phyloP scores from a whole-genome alignment of 768 basidiomycete species.

The Amanita pallidorosea region DNA sequence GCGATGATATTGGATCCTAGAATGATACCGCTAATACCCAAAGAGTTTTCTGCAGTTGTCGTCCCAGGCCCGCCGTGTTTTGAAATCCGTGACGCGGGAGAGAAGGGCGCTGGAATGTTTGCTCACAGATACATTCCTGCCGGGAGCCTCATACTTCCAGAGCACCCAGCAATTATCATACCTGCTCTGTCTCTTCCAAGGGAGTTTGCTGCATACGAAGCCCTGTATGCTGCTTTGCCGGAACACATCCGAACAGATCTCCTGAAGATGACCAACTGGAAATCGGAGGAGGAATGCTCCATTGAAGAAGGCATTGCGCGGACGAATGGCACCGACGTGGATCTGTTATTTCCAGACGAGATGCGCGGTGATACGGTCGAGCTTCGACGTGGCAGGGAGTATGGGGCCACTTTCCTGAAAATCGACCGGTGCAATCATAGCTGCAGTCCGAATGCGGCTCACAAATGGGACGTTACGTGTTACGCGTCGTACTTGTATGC shows the following conservation, averaged over 20 bases:
- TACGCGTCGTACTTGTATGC: conserved; percentile 31
- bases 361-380: conserved; percentile 13
- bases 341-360: conserved; percentile 15
- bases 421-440: conserved; percentile 37
- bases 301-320: conserved; percentile 30
- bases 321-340: conserved; percentile 30
- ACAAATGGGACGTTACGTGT: conserved; percentile 28
- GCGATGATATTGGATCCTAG: conserved; percentile 4
- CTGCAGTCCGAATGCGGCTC: conserved; percentile 33
- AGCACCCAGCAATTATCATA: conserved; percentile 30
- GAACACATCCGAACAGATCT: conserved; percentile 15
- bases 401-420: conserved; percentile 31
- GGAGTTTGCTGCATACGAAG: conserved; percentile 16
- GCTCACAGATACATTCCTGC: conserved; percentile 20
- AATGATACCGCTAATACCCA: conserved; percentile 4
- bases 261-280: conserved; percentile 22
- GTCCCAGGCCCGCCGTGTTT: conserved; percentile 9
- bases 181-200: conserved; percentile 19
- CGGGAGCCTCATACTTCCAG: conserved; percentile 23
- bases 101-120: conserved; percentile 27
- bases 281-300: conserved; percentile 21
- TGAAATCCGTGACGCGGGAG: conserved; percentile 15
- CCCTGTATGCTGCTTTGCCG: conserved; percentile 18
- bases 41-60: not conserved
- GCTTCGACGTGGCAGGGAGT: conserved; percentile 13